Evolutionary conservation across 306 rosid species (phyloP).

Genomic region (Astragalus membranaceus): DNA sequence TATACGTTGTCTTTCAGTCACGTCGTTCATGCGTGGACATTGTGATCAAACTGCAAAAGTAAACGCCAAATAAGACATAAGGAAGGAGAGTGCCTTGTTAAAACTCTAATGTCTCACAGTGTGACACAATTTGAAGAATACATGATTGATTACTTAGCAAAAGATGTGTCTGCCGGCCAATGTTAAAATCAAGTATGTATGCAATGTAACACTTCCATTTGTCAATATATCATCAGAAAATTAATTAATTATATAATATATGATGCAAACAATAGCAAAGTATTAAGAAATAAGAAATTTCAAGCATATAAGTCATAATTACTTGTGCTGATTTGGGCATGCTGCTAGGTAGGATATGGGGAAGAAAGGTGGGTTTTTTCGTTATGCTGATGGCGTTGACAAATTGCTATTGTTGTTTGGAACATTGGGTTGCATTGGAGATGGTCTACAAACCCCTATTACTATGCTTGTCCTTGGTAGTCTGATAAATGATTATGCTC

Average conservation of each 20-base stretch:
- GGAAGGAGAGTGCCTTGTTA: neutral
- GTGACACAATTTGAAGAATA: neutral
- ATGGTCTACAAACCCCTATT: slow-evolving; percentile 63
- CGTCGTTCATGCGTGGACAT: slow-evolving; percentile 3
- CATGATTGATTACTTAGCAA: neutral
- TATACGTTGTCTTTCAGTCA: neutral
- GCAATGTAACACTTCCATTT: neutral
- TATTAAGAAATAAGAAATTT: neutral
- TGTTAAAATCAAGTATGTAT: neutral
- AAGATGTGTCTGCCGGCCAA: slow-evolving; percentile 28
- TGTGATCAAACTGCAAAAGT: neutral
- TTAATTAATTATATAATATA: neutral
- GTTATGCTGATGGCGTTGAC: slow-evolving; percentile 61
- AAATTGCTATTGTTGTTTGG: slow-evolving; percentile 56
- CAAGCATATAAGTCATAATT: neutral
- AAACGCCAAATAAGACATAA: neutral
- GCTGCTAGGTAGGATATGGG: slow-evolving; percentile 27
- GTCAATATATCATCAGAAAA: neutral
- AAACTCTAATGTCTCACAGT: neutral
- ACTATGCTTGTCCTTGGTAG: slow-evolving; percentile 68
- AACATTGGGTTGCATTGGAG: slow-evolving; percentile 70
- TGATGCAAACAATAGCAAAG: neutral
- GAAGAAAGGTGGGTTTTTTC: slow-evolving; percentile 37
- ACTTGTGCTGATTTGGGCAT: neutral
- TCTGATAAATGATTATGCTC: slow-evolving; percentile 56